Evolutionary conservation across 495 filamentous ascomycete genomes (phyloP), one percentile per base, ranked within the genome.

Genomic region (Trichocladium uniseriatum): DNA sequence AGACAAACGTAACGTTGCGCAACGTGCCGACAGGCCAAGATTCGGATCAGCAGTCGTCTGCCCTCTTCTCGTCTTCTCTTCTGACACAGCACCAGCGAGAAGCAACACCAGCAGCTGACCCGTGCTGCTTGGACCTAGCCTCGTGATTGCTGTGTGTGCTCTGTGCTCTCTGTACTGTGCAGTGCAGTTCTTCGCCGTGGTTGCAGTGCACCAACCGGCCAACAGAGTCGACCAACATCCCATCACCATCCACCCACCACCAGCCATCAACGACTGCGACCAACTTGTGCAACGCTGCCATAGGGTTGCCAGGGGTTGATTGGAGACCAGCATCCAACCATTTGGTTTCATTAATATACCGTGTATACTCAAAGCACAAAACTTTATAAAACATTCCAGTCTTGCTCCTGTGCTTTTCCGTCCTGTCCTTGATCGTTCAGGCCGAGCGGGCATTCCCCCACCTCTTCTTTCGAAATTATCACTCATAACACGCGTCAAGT

Each of bases 1-100:
- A n/a, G n/a, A 32, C 27, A 46, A 57, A 52, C 46, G 61, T 64
- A 64, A 58, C 59, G 61, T 64, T 63, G 56, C 59, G 61, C 58
- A 50, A 49, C 38, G 32, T 14, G 8, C 34, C 2, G 38, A 34
- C 34, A 45, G 19, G 18, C 39, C 41, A 10, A 27, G 31, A 47
- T 47, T 51, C 43, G 27, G 52, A 51, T 55, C 48, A 45, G 28
- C 53, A 41, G 19, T 13, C 11, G n/a, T n/a, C n/a, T 38, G 29
- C 19, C 10, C 6, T 4, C n/a, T 48, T 24, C 28, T 18, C 16
- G 15, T 36, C 9, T 19, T 13, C 16, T n/a, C n/a, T n/a, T n/a
- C 38, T 21, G 3, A 29, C 13, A 31, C 16, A 1, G 0, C 15
- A 18, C 29, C 31, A 37, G 29, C 21, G 14, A 6, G 15, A 31